Evolutionary conservation across 1,284 basidiomycete genomes (phyloP).

Genomic region (Abortiporus biennis): DNA sequence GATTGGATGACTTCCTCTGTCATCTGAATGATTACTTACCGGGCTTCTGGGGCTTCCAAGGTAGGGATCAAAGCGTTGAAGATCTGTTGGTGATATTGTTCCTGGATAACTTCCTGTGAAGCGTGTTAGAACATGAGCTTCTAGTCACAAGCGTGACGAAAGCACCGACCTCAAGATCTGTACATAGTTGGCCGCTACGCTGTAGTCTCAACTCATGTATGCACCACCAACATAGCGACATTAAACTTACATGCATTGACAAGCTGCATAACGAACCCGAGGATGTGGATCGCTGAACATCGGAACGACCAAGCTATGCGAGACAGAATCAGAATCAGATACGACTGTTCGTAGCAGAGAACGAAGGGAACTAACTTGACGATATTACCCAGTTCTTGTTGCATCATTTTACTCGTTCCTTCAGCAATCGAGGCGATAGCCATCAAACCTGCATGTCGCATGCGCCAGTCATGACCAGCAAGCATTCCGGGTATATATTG

Average conservation of each 20-base stretch:
- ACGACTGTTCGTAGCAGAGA: neutral
- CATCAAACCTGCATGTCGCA: slow-evolving; percentile 69
- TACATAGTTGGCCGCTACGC: slow-evolving; percentile 72
- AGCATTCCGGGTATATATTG: slow-evolving; percentile 78
- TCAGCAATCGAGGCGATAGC: slow-evolving; percentile 76
- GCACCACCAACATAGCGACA: slow-evolving; percentile 4
- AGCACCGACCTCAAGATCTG: slow-evolving; percentile 62
- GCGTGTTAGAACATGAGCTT: no score
- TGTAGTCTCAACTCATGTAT: slow-evolving; percentile 7
- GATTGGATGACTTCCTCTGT: no score
- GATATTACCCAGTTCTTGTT: slow-evolving; percentile 70
- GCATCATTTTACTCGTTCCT: slow-evolving; percentile 73
- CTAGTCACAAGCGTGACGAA: no score
- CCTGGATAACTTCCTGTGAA: slow-evolving; percentile 72
- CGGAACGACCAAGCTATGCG: slow-evolving; percentile 63
- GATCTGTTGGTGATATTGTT: slow-evolving; percentile 58
- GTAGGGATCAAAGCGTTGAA: slow-evolving; percentile 68
- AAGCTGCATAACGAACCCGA: slow-evolving; percentile 77
- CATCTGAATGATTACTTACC: slow-evolving; percentile 34
- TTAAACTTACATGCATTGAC: slow-evolving; percentile 74
- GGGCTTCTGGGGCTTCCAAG: slow-evolving; percentile 68
- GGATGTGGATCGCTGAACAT: slow-evolving; percentile 76
- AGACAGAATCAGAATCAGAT: slow-evolving; percentile 7
- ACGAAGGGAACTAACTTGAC: slow-evolving; percentile 41
- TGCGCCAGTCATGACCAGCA: slow-evolving; percentile 72